Evolutionary conservation across 305 asterid species (phyloP).

Genomic region (Coffea humblotiana): DNA sequence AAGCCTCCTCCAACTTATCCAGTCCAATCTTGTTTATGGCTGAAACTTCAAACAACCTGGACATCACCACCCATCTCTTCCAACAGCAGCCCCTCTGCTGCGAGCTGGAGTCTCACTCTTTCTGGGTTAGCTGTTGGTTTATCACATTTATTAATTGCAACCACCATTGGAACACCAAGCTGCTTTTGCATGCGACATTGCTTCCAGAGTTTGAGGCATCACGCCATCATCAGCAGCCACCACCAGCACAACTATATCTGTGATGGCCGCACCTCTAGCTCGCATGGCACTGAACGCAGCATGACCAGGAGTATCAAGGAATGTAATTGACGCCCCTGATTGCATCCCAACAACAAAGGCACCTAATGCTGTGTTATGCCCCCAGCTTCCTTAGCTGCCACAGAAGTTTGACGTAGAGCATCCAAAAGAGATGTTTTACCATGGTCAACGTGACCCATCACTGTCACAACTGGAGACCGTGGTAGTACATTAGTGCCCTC

Average conservation of each 20-base stretch:
- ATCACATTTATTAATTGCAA: slow-evolving; percentile 93
- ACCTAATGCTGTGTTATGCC: slow-evolving; percentile 98
- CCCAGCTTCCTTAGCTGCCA: slow-evolving; percentile 98
- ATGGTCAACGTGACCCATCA: slow-evolving; percentile 99
- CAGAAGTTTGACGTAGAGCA: slow-evolving; percentile 84
- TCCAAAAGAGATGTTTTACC: slow-evolving; percentile 95
- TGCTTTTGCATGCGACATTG: slow-evolving; percentile 82
- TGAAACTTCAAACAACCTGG: slow-evolving; percentile 95
- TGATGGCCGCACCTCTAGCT: slow-evolving; percentile 95
- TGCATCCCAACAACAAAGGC: slow-evolving; percentile 97
- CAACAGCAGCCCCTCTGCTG: slow-evolving; percentile 72
- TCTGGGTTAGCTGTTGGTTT: slow-evolving; percentile 81
- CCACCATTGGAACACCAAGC: slow-evolving; percentile 84
- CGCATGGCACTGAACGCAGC: slow-evolving; percentile 99
- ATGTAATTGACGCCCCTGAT: slow-evolving; percentile 84
- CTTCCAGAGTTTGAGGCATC: slow-evolving; percentile 98
- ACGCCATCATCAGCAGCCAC: slow-evolving; percentile 99
- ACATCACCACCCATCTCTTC: slow-evolving; percentile 98
- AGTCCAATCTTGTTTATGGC: slow-evolving; percentile 68
- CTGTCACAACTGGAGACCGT: slow-evolving; percentile 97
- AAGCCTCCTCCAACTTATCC: slow-evolving; percentile 86
- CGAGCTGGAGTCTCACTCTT: slow-evolving; percentile 81
- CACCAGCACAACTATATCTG: slow-evolving; percentile 91
- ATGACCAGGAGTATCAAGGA: slow-evolving; percentile 99
- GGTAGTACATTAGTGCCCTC: slow-evolving; percentile 62